Evolutionary conservation across 805 yeast species (phyloP), one percentile per base, ranked within the genome.

Genomic region (Candida krabiensis): DNA sequence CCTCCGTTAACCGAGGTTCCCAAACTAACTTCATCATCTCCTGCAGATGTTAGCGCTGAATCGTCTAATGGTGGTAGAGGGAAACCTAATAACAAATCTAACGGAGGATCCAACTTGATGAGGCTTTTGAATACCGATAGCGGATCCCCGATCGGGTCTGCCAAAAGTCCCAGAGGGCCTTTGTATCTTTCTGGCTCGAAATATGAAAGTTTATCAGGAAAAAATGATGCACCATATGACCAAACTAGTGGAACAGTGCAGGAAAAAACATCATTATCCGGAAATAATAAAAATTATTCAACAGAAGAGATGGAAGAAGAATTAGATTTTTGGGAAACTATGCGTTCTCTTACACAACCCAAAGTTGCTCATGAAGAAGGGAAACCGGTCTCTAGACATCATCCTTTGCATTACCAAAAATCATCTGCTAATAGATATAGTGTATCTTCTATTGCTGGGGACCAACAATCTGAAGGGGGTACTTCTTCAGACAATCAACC

Each of bases 1-100:
- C 87, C 90, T 11, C 83, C 89, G 2, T 58, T 75, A 44, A 77
- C 84, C 5, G 83, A 80, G 43, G 83, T 79, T 33, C 93, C 91
- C 0, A 82, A 79, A 49, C 60, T 84, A 30, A 80, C 70, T 16
- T 79, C 86, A 1, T 79, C 86, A 0, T 59, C 75, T n/a, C 65
- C 71, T 17, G 67, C 75, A 0, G 63, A 55, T 17, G 54, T 53
- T 18, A 58, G 63, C 5, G 41, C 50, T 9, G 58, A 50, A 32
- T 53, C 55, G 0, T 40, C 50, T 8, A 44, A 35, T 8, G 48
- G 58, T 2, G 38, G 40, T 19, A 50, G 50, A 26, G 41, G 37
- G 5, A 32, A 29, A 22, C 34, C 51, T 16, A 38, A 43, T 22
- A 21, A 19, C 36, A 46, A 46, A 28, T 36, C 35, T 12, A 38